Evolutionary conservation across 208 protist genomes (phyloP), one percentile per base, ranked within the genome.

Genomic region (Angomonas ambiguus): DNA sequence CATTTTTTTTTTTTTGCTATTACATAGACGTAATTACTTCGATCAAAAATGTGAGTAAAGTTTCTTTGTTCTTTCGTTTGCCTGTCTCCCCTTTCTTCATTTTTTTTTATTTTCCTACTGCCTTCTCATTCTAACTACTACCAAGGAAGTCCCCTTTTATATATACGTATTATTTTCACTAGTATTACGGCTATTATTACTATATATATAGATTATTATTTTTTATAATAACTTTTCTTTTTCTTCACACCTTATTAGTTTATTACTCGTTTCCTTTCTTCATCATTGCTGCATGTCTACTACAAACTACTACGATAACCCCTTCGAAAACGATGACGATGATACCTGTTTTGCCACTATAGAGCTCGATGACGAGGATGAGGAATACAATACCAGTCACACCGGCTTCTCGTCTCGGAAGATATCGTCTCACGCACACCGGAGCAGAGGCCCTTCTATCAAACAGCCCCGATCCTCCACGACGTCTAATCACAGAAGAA

Each of bases 311-410:
- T 87, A 86, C 62, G 68, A 72, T 28, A 77, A 93, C 71, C 87
- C 87, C 24, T 91, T 93, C 30, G 72, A 66, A 8, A 71, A 73
- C 34, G 76, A 86, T 49, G 69, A 88, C 10, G 71, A 92, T 60
- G 78, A 87, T 27, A 42, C 78, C 22, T 93, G 83, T 64, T 93
- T 80, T 58, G 77, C 77, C 48, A 77, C 79, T 28, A 76, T 87
- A 22, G 34, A 74, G 34, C 56, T 70, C 2, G 59, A 81, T 3
- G 62, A 38, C 5, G 55, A 58, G 27, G 72, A 68, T 35, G 58
- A 63, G 34, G 3, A 16, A 18, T n/a, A n/a, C n/a, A 48, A 32
- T 1, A 18, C 58, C 33, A 53, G 22, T 35, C 13, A 42, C 41
- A 25, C 22, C 49, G 25, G 34, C 16, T 45, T 45, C 38, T 45